Evolutionary conservation across 176 grass and related monocot genomes (phyloP).

Genomic region (Oryza rufipogon): DNA sequence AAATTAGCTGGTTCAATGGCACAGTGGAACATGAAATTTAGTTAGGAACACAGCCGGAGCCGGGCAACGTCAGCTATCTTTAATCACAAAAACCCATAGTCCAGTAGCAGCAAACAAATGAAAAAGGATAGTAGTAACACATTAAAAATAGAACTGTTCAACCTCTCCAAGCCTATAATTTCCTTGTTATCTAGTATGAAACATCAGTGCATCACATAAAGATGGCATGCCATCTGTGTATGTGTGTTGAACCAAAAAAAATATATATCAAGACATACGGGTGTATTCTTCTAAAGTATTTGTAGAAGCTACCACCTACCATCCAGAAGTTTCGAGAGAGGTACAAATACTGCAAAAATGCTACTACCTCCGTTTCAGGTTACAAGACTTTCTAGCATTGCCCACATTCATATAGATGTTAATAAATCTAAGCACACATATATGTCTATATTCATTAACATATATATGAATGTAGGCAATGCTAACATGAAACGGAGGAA

Average conservation of each 20-base stretch:
- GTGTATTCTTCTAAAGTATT: not conserved
- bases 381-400: too few relatives aligned
- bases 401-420: too few relatives aligned
- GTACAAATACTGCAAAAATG: not conserved
- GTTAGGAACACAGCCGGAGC: not conserved
- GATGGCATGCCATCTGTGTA: not conserved
- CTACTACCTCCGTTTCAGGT: not conserved
- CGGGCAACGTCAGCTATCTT: not conserved
- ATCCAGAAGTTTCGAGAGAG: not conserved
- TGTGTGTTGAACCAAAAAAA: not conserved
- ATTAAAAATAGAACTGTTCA: not conserved
- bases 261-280: not conserved
- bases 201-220: not conserved
- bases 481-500: too few relatives aligned
- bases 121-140: not conserved
- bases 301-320: not conserved
- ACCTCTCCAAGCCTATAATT: constrained; percentile 6
- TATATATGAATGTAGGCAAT: too few relatives aligned
- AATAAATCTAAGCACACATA: too few relatives aligned
- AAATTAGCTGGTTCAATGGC: not conserved
- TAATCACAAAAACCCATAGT: not conserved
- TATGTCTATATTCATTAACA: too few relatives aligned
- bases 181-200: not conserved
- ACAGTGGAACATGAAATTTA: not conserved
- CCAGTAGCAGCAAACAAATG: not conserved